Evolutionary conservation across 495 filamentous ascomycete species (phyloP).

Genomic region (Hypoxylon rickii): DNA sequence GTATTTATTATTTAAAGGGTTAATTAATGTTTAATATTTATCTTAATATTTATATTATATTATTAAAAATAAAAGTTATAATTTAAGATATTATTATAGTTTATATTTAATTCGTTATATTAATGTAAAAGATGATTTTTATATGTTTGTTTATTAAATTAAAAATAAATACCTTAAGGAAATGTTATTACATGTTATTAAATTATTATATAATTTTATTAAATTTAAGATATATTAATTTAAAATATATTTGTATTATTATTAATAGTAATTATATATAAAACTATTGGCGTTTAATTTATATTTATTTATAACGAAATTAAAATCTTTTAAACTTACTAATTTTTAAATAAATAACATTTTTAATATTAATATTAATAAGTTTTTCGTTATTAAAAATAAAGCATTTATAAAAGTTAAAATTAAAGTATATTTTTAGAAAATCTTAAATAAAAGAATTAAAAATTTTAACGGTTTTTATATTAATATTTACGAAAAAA

Average conservation of each 20-base stretch:
- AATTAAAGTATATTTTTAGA: not conserved
- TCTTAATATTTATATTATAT: not conserved
- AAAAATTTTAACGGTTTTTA: not conserved
- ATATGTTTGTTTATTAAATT: not conserved
- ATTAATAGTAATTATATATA: not conserved
- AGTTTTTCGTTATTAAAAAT: not conserved
- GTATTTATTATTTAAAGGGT: not conserved
- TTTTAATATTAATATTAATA: not conserved
- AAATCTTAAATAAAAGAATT: not conserved
- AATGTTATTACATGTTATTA: not conserved
- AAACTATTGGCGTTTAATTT: slow-evolving; percentile 1
- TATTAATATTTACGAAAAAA: not conserved
- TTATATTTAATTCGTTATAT: not conserved
- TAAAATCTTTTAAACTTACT: not conserved
- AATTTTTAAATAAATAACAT: not conserved
- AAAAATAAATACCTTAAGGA: slow-evolving; percentile 1
- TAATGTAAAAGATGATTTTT: not conserved
- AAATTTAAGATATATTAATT: not conserved
- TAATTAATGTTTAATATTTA: not conserved
- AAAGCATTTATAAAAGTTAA: not conserved
- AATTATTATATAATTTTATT: not conserved
- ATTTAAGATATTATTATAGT: slow-evolving; percentile 1
- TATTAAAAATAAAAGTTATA: not conserved
- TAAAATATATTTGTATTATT: not conserved
- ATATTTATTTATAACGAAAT: not conserved